Conservation (phyloP, 441 rosid genomes). For the Arabidopsis lyrata region DNA sequence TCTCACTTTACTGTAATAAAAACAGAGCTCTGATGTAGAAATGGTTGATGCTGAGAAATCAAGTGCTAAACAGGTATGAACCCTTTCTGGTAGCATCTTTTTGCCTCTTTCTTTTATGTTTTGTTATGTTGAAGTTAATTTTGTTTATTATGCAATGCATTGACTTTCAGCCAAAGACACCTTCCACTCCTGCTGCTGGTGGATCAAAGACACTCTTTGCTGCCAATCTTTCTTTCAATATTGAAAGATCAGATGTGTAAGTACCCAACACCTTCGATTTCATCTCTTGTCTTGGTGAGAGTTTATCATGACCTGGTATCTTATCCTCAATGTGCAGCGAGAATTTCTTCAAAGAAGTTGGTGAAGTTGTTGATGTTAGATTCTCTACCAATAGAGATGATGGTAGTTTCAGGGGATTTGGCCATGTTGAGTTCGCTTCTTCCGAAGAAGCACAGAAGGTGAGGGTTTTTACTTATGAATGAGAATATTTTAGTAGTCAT, state of each 20-base stretch:
- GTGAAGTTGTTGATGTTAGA: slow-evolving; percentile 78
- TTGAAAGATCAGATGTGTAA: slow-evolving; percentile 73
- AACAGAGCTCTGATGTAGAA: slow-evolving; percentile 66
- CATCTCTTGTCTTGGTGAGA: background rate
- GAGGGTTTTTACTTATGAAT: background rate
- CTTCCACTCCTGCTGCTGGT: slow-evolving; percentile 51
- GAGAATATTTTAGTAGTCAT: no score
- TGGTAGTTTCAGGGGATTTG: slow-evolving; percentile 72
- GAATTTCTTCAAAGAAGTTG: slow-evolving; percentile 71
- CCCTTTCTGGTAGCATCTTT: background rate
- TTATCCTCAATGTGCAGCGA: slow-evolving; percentile 50
- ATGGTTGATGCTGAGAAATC: slow-evolving; percentile 70
- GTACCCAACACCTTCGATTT: slow-evolving; percentile 14
- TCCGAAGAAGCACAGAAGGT: slow-evolving; percentile 79
- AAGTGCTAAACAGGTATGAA: slow-evolving; percentile 50
- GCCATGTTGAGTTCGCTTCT: slow-evolving; percentile 82
- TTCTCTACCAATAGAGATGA: slow-evolving; percentile 55
- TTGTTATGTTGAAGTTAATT: background rate
- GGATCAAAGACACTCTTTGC: slow-evolving; percentile 75
- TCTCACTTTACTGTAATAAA: background rate
- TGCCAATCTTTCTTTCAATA: slow-evolving; percentile 67
- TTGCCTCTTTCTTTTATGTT: background rate
- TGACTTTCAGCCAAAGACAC: slow-evolving; percentile 67
- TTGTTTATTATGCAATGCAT: background rate
- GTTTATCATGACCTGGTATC: background rate